phyloP scores from a whole-genome alignment of 148 eudicot genomes.

The Arctostaphylos glauca region DNA sequence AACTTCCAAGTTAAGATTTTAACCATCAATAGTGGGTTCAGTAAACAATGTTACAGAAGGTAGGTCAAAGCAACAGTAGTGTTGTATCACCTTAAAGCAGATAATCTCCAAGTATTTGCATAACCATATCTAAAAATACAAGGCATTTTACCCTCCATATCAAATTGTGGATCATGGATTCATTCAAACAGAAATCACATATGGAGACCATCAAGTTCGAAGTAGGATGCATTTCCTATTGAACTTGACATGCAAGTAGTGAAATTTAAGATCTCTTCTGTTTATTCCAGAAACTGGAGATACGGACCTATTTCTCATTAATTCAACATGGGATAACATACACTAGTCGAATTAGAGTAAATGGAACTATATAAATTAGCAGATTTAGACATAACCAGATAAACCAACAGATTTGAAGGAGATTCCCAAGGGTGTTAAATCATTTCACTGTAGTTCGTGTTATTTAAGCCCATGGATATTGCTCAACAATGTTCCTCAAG shows the following conservation, averaged over 20 bases:
- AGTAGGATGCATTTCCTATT: neutral
- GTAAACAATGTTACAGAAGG: neutral
- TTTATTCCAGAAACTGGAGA: neutral
- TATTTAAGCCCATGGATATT: neutral
- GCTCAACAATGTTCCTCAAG: neutral
- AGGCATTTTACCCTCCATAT: neutral
- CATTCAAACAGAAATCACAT: neutral
- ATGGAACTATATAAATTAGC: neutral
- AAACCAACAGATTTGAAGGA: neutral
- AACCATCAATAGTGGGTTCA: neutral
- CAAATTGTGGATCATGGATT: neutral
- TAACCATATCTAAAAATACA: neutral
- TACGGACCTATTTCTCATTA: neutral
- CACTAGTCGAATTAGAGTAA: neutral
- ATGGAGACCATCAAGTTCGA: neutral
- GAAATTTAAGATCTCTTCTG: neutral
- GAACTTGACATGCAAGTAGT: neutral
- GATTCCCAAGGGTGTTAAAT: neutral
- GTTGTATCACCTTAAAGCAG: neutral
- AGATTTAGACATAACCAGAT: neutral
- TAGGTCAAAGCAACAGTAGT: neutral
- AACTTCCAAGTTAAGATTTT: neutral
- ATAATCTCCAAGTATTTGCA: neutral
- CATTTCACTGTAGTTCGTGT: neutral
- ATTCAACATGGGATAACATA: neutral